These are phyloP conservation scores for Silene conica DNA, from an alignment of 148 eudicot genomes.

Conservation along the genomic window DNA sequence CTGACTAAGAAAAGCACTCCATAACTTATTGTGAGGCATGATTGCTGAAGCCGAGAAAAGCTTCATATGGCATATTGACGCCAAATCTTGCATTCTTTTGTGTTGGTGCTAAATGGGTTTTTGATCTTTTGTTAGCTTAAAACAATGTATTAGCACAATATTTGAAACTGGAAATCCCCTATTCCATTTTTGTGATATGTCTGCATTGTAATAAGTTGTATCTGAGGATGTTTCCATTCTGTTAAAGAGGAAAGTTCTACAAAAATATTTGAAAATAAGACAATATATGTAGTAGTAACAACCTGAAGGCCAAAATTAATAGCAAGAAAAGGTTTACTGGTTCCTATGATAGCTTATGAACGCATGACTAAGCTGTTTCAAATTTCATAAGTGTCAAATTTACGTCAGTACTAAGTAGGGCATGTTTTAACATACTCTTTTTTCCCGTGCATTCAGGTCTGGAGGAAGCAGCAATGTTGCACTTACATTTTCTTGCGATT, in stretches of 20 bases:
- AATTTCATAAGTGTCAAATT: not conserved
- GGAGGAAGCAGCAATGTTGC: constrained; percentile 59
- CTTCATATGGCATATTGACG: not conserved
- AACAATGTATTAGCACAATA: not conserved
- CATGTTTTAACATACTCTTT: not conserved
- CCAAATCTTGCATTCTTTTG: not conserved
- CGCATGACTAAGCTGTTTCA: not conserved
- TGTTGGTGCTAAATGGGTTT: not conserved
- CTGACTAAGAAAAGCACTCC: not conserved
- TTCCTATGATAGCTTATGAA: not conserved
- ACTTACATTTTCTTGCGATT: constrained; percentile 73
- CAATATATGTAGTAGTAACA: not conserved
- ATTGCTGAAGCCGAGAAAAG: not conserved
- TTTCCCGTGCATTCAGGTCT: constrained; percentile 37
- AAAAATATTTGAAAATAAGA: too few species aligned
- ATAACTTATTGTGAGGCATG: not conserved
- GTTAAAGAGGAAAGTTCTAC: not conserved
- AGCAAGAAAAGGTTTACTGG: not conserved
- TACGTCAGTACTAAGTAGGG: not conserved
- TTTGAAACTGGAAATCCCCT: not conserved
- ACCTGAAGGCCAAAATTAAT: not conserved
- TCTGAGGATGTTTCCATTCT: not conserved
- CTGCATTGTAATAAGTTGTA: not conserved
- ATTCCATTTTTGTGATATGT: not conserved
- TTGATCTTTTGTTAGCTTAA: not conserved